Base-by-base conservation (phyloP, 139 green algal species). In the Haematococcus sp. region DNA sequence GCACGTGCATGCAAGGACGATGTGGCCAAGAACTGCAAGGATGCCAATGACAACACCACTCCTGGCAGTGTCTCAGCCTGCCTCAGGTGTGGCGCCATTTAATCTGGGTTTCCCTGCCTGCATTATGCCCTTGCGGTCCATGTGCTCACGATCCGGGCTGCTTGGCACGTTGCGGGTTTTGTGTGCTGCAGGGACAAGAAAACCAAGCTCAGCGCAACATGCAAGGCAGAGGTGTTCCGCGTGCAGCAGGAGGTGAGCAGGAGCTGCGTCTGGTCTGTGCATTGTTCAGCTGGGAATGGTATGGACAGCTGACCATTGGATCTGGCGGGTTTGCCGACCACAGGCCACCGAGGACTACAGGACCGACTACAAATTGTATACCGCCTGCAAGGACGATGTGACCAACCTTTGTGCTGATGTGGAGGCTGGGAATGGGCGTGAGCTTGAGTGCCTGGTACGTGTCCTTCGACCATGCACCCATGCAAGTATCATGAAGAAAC, bases 391-490 rank as follows among this genome's bases (percentile, higher is more conserved):
- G 28, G 71, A 67, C 9, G 86, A 91, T 55, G 85, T 81, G 0
- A 51, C 75, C 0, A 73, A 81, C 46, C 68, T 89, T 13, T 93
- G 89, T 74, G n/a, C 27, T 17, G 83, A 90, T 46, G 81, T 83
- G 4, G 86, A 93, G 34, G 30, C 71, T 11, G 84, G 87, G 20
- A 65, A 89, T 16, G 87, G 81, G 4, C 70, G 79, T 2, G 79
- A 92, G 51, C 65, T 91, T 15, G 83, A 89, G 28, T 95, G 91
- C 83, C 75, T 95, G 86, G 89, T 93, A 69, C 32, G 84, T 68
- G 58, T n/a, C 15, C 61, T 19, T 55, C 3, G 55, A 33, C 4
- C 25, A 2, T 35, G 20, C 68, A 55, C 31, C 63, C 68, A 56
- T 25, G 32, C 13, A 44, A 52, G 22, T 28, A 65, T 55, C 2